Evolutionary conservation across 768 basidiomycete genomes (phyloP).

Genomic region (Scleroderma bovista): DNA sequence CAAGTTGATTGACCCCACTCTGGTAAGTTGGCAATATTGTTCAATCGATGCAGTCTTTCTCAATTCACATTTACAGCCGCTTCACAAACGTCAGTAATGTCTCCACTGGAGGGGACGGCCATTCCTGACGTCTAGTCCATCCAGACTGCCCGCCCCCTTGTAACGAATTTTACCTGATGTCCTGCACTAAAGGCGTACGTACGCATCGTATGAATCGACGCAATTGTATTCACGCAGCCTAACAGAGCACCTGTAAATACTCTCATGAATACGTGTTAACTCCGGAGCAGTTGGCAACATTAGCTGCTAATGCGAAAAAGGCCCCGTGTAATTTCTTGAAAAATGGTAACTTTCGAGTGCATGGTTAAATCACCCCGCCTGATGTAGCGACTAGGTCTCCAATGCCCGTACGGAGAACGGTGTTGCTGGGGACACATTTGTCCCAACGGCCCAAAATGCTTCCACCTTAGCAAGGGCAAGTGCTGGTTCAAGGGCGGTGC

Average conservation of each 20-base stretch:
- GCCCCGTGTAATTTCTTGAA: conserved; percentile 83
- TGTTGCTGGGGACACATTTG: conserved; percentile 86
- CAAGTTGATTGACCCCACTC: conserved; percentile 53
- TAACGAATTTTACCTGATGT: conserved; percentile 81
- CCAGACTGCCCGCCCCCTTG: conserved; percentile 79
- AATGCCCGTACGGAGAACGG: conserved; percentile 67
- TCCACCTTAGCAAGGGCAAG: conserved; percentile 69
- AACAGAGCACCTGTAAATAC: conserved; percentile 72
- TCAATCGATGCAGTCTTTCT: conserved; percentile 1
- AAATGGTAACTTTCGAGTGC: conserved; percentile 51
- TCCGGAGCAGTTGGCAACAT: conserved; percentile 62
- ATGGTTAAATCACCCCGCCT: background rate
- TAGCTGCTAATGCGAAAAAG: conserved; percentile 76
- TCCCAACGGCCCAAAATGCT: conserved; percentile 69
- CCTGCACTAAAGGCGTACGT: conserved; percentile 71
- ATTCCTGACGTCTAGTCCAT: conserved; percentile 5
- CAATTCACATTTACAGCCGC: conserved; percentile 42
- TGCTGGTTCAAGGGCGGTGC: conserved; percentile 82
- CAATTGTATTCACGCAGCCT: conserved; percentile 9
- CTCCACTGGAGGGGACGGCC: conserved; percentile 1
- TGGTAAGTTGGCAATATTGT: conserved; percentile 37
- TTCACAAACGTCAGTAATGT: conserved; percentile 64
- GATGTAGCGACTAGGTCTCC: conserved; percentile 41
- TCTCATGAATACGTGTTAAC: conserved; percentile 76
- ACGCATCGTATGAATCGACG: background rate